Base-by-base conservation (phyloP, 495 filamentous ascomycete species). In the Penicillium steckii region DNA sequence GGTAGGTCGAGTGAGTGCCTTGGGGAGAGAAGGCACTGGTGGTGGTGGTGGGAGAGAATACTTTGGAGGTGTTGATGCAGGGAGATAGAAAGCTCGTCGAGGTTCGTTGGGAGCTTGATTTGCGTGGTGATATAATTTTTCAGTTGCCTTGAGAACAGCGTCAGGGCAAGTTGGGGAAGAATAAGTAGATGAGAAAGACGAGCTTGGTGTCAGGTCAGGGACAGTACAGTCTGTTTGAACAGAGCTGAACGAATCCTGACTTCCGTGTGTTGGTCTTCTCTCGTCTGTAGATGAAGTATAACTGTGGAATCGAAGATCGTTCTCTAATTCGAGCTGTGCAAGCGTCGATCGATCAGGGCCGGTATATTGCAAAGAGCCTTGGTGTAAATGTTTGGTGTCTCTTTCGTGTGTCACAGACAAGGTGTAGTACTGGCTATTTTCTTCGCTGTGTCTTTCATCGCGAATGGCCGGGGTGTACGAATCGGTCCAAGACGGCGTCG, bases 171-270 rank as follows among this genome's bases (percentile, higher is more conserved):
- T 42, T 8, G 67, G 55, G 13, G 61, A 56, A 1, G 71, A 74
- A 35, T 73, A 70, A 15, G 66, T 62, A 0, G 73, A 77, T 29
- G 74, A 75, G 55, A 77, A 75, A 1, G 74, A 77, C 52, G 67
- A 76, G 60, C 72, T 77, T 0, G 74, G 74, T 0, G 71, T 77
- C 46, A 77, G 49, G 32, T 77, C 70, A 1, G 74, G 74, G 1
- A 67, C 71, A 3, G 57, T 61, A 21, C 46, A 57, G 27, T 72
- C 70, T 8, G 68, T 66, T 1, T 69, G 58, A 1, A 67, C 59
- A 1, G 73, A 76, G 56, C 70, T 71, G 52, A 68, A 74, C 1
- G 73, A 76, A 22, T 56, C 44, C 23, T 76, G 68, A 22, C 64
- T 69, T 24, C 66, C 61, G 49, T 71, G 65, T 3, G 60, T 24